Base-by-base conservation (phyloP, 2,329 filamentous ascomycete species). In the Fusarium sp. region DNA sequence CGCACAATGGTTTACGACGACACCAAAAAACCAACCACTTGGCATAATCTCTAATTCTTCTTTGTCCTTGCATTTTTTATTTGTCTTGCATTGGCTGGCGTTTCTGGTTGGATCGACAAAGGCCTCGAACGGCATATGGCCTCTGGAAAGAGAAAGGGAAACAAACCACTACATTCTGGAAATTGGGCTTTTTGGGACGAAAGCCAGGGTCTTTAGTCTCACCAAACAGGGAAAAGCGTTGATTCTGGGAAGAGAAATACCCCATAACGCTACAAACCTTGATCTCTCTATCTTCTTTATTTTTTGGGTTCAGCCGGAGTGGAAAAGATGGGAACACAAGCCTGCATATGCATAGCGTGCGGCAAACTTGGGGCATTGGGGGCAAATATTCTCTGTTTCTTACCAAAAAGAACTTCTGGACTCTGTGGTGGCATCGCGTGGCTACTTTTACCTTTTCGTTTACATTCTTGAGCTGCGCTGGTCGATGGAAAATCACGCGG, bases 31-130 rank as follows among this genome's bases (percentile, higher is more conserved):
- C 20, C 35, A 29, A 58, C 31, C 57, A 64, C 52, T 54, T 68
- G 70, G 50, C 70, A 75, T 74, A 71, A 75, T 57, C 54, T 64
- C 29, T 75, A 75, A 75, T 74, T 64, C 63, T 42, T 38, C 27
- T 66, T 62, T 63, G 36, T 70, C 20, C 42, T 62, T 67, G 40
- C 40, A 42, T 54, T 38, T 47, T 61, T 45, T 59, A 35, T 22
- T 40, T 62, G 13, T 31, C n/a, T 45, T 75, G 73, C 73, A 75
- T 75, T 66, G 73, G 73, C 73, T 70, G 73, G 73, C 72, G 73
- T 74, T 73, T 61, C 6, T 11, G 64, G 40, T 36, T 63, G 18
- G 57, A 58, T 63, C 50, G 29, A 33, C 35, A 66, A 66, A 38
- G 65, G 69, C 40, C 52, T 71, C 50, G 35, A 61, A 61, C 33